Conservation (phyloP, 768 basidiomycete species). For the Trametes coccinea region DNA sequence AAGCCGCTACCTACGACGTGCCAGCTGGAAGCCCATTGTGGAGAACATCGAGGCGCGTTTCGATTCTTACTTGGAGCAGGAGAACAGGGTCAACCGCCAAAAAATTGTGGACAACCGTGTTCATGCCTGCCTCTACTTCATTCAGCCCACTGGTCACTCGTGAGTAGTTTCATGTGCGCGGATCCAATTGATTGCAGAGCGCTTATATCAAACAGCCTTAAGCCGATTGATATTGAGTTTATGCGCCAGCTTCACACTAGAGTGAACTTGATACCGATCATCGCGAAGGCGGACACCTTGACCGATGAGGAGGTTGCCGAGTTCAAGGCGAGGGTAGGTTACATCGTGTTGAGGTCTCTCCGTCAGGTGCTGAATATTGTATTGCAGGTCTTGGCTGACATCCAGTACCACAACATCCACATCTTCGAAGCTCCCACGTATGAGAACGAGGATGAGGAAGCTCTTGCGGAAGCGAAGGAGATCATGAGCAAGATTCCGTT, state of each 20-base stretch:
- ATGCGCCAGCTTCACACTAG: conserved; percentile 97
- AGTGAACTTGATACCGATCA: conserved; percentile 98
- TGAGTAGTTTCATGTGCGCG: conserved; percentile 43
- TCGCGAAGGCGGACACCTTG: conserved; percentile 97
- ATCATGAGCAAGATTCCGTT: conserved; percentile 99
- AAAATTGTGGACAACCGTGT: conserved; percentile 97
- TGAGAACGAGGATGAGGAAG: conserved; percentile 98
- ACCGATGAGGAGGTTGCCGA: conserved; percentile 93
- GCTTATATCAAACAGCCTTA: conserved; percentile 57
- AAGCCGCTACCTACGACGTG: conserved; percentile 1
- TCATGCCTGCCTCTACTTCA: conserved; percentile 98
- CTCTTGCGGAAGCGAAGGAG: conserved; percentile 94
- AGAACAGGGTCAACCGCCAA: conserved; percentile 94
- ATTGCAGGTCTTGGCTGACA: conserved; percentile 83
- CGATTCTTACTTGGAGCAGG: conserved; percentile 96
- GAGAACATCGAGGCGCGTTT: conserved; percentile 98
- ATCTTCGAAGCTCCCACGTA: conserved; percentile 98
- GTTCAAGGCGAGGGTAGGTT: conserved; percentile 87
- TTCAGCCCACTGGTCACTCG: conserved; percentile 98
- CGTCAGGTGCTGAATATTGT: not conserved
- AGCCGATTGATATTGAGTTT: conserved; percentile 98
- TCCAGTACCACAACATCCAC: conserved; percentile 92
- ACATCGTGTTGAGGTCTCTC: conserved; percentile 6
- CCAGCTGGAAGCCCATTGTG: conserved; percentile 96
- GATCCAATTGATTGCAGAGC: conserved; percentile 1